Evolutionary conservation across 2,329 filamentous ascomycete species (phyloP), one percentile per base, ranked within the genome.

Genomic region (Paecilomyces variotii): DNA sequence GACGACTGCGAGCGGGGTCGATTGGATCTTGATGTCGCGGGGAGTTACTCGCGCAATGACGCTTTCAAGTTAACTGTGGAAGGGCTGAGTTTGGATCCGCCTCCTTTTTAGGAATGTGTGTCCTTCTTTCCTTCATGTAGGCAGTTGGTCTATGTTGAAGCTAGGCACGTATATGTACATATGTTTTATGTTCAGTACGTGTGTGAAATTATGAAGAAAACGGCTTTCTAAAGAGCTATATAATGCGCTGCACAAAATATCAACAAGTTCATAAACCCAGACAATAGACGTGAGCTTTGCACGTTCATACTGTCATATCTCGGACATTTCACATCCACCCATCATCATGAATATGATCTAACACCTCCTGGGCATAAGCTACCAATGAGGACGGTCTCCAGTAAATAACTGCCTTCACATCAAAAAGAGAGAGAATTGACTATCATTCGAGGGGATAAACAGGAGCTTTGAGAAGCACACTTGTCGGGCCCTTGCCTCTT

Each of bases 1-100:
- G 89, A 95, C 54, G 91, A 96, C 64, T 96, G 92, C 66, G 84
- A 91, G 64, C 81, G 90, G 9, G 92, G 91, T 0, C 79, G 90
- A 56, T 72, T 96, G 63, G 91, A 96, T 71, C 72, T 96, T 53
- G 92, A 96, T 76, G 86, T 90, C 39, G 90, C 85, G 1, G 92
- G 92, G 0, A 91, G 88, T 69, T 96, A 96, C 73, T 92, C 90
- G 2, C 82, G 91, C 70, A 88, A 82, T 62, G 86, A 87, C 69
- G 78, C 82, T 14, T 87, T 87, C 68, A 79, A 80, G 63, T 68
- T 87, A 57, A 81, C 74, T 0, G 84, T 87, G 2, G 79, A 85
- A 56, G 84, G 84, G 0, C 64, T 87, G 64, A 83, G 86, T 67
- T 65, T 87, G 54, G 79, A 76, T 57, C 84, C 84, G 4, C 84